Percentiles rank a stretch among this genome's conserved stretches.
Evolutionary conservation across 108 stramenopile species (phyloP).

Genomic region (Epithemia pelagica): DNA sequence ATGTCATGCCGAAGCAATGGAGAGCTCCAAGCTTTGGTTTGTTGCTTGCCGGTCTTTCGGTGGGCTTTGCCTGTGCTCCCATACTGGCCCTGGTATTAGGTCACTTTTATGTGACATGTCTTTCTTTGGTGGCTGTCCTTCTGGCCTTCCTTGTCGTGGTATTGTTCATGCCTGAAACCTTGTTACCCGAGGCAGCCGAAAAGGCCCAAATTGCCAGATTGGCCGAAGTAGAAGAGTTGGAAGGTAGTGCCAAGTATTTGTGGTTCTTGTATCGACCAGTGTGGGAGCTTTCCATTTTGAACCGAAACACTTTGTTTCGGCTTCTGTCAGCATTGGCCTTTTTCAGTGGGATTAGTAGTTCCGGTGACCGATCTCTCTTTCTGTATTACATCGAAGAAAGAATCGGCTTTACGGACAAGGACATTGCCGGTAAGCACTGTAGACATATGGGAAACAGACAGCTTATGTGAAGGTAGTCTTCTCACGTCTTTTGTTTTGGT

Average conservation of each 20-base stretch:
- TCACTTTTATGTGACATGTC: conserved; percentile 45
- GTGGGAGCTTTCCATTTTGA: conserved; percentile 69
- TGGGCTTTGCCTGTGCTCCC: conserved; percentile 44
- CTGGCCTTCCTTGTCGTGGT: conserved; percentile 43
- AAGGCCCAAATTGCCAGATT: conserved; percentile 22
- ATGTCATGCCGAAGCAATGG: conserved; percentile 66
- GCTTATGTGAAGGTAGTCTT: too few species aligned
- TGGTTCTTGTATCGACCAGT: conserved; percentile 35
- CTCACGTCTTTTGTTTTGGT: too few species aligned
- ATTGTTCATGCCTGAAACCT: conserved; percentile 62
- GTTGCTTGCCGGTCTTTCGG: conserved; percentile 59
- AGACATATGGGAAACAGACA: too few species aligned
- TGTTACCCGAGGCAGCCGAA: conserved; percentile 42
- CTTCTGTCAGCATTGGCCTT: conserved; percentile 66
- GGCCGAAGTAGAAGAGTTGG: conserved; percentile 2
- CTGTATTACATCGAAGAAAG: conserved; percentile 79
- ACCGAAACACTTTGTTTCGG: conserved; percentile 68
- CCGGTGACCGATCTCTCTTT: conserved; percentile 64
- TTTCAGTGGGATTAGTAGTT: conserved; percentile 57
- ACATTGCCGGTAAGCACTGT: conserved; percentile 33
- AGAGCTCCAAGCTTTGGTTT: conserved; percentile 72
- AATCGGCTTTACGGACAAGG: conserved; percentile 48
- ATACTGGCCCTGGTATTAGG: conserved; percentile 48
- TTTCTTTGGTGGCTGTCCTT: conserved; percentile 35
- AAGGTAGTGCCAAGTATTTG: not conserved